Evolutionary conservation across 164 flowering plant genomes (phyloP).

Genomic region (Vitis rupestris): DNA sequence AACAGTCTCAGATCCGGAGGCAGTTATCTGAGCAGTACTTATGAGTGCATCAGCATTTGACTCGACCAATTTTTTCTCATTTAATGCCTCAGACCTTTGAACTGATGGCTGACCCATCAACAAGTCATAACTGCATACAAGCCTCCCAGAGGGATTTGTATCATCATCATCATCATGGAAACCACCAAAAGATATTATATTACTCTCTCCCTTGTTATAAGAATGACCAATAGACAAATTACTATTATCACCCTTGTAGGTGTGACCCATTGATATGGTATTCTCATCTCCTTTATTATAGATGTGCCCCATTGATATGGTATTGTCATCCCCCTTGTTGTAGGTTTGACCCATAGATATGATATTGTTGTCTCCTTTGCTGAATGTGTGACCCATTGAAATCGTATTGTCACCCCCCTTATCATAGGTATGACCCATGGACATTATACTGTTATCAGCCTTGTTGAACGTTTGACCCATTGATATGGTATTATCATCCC

Average conservation of each 20-base stretch:
- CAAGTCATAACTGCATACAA: slow-evolving; percentile 26
- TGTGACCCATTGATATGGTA: slow-evolving; percentile 19
- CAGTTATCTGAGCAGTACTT: slow-evolving; percentile 8
- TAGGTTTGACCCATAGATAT: slow-evolving; percentile 15
- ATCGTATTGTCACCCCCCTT: slow-evolving; percentile 4
- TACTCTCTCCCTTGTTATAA: slow-evolving; percentile 27
- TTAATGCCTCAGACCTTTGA: slow-evolving; percentile 22
- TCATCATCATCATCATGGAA: slow-evolving; percentile 29
- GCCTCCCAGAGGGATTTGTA: slow-evolving; percentile 21
- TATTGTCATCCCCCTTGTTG: slow-evolving; percentile 7
- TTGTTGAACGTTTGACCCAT: slow-evolving; percentile 10
- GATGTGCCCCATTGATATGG: slow-evolving; percentile 13
- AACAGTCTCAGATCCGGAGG: slow-evolving; percentile 16
- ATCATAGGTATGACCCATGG: slow-evolving; percentile 13
- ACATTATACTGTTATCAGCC: slow-evolving; percentile 4
- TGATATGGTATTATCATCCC: slow-evolving; percentile 21
- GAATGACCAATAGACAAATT: slow-evolving; percentile 19
- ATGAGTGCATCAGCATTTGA: slow-evolving; percentile 11
- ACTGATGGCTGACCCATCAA: slow-evolving; percentile 28
- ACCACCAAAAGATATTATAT: slow-evolving; percentile 42
- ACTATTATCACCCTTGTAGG: slow-evolving; percentile 21
- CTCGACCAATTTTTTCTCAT: slow-evolving; percentile 16
- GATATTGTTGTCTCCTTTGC: slow-evolving; percentile 3
- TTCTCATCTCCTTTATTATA: slow-evolving; percentile 18
- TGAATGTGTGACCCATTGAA: slow-evolving; percentile 5